Evolutionary conservation across 352 stramenopile genomes (phyloP).

Genomic region (Pythium scleroteichum): DNA sequence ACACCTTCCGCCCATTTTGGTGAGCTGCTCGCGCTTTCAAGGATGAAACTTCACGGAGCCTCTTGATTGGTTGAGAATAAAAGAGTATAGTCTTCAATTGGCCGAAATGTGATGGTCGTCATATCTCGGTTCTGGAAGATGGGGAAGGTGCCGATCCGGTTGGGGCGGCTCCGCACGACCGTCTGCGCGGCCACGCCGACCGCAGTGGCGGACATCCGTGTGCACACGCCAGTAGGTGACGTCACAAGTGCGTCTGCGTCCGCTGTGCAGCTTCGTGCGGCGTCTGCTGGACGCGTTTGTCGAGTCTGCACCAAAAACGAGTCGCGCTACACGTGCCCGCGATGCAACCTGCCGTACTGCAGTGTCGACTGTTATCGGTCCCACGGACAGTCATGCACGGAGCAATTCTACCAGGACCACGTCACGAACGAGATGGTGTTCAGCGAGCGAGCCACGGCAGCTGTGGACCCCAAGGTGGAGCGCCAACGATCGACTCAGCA

Average conservation of each 20-base stretch:
- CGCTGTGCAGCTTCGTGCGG: slow-evolving; percentile 1
- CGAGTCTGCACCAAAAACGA: slow-evolving; percentile 58
- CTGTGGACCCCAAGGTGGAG: slow-evolving; percentile 30
- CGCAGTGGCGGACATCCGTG: not conserved
- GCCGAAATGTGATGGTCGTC: slow-evolving; percentile 16
- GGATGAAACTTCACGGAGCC: not conserved
- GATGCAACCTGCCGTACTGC: slow-evolving; percentile 81
- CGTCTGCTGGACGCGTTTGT: slow-evolving; percentile 47
- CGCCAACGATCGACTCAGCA: slow-evolving; percentile 39
- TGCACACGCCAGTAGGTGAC: not conserved
- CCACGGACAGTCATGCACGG: slow-evolving; percentile 70
- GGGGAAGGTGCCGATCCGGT: slow-evolving; percentile 62
- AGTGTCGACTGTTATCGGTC: slow-evolving; percentile 73
- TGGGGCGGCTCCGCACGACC: slow-evolving; percentile 50
- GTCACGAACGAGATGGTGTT: slow-evolving; percentile 60
- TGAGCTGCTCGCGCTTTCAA: slow-evolving; percentile 24
- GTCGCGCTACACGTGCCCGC: slow-evolving; percentile 82
- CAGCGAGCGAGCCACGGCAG: slow-evolving; percentile 27
- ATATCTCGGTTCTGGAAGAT: slow-evolving; percentile 25
- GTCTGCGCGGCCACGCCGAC: slow-evolving; percentile 35
- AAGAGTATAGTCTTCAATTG: not conserved
- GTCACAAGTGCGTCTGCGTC: no score
- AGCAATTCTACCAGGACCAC: slow-evolving; percentile 77
- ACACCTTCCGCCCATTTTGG: slow-evolving; percentile 54
- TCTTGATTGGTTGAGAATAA: slow-evolving; percentile 18